Conservation (phyloP, 2,329 filamentous ascomycete genomes). For the Fusarium haematococcum region DNA sequence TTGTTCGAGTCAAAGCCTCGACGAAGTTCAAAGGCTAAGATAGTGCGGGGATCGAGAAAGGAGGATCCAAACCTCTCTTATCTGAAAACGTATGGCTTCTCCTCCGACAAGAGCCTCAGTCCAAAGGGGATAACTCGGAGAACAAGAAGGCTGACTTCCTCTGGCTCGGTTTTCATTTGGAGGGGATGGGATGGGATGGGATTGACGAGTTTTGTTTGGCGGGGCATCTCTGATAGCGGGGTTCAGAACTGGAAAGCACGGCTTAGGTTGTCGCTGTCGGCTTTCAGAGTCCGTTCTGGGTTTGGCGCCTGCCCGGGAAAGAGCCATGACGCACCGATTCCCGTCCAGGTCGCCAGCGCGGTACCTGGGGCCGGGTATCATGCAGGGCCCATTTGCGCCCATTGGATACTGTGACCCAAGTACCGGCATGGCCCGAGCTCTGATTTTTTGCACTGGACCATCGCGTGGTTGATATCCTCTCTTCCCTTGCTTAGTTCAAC, state of each 20-base stretch:
- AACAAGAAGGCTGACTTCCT: constrained; percentile 12
- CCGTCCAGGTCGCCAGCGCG: constrained; percentile 11
- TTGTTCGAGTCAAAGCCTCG: background rate
- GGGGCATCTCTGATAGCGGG: constrained; percentile 44
- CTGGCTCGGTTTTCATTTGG: constrained; percentile 16
- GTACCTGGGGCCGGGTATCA: constrained; percentile 29
- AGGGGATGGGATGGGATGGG: constrained; percentile 7
- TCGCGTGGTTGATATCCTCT: background rate
- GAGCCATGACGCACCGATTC: constrained; percentile 34
- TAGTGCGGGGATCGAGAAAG: constrained; percentile 8
- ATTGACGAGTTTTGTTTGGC: constrained; percentile 45
- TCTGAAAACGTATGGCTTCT: constrained; percentile 7
- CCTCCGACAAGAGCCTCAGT: constrained; percentile 1
- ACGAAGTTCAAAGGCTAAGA: background rate
- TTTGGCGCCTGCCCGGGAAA: constrained; percentile 11
- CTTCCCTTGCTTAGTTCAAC: background rate
- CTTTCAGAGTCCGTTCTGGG: constrained; percentile 35
- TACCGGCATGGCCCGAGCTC: constrained; percentile 42
- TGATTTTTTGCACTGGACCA: constrained; percentile 21
- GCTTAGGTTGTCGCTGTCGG: background rate
- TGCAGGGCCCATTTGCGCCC: constrained; percentile 27
- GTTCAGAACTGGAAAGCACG: constrained; percentile 21
- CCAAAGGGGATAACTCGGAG: constrained; percentile 36
- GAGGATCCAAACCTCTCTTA: constrained; percentile 10
- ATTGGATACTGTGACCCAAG: constrained; percentile 29